Evolutionary conservation across 1,284 basidiomycete species (phyloP).

Genomic region (Coriolopsis trogii): DNA sequence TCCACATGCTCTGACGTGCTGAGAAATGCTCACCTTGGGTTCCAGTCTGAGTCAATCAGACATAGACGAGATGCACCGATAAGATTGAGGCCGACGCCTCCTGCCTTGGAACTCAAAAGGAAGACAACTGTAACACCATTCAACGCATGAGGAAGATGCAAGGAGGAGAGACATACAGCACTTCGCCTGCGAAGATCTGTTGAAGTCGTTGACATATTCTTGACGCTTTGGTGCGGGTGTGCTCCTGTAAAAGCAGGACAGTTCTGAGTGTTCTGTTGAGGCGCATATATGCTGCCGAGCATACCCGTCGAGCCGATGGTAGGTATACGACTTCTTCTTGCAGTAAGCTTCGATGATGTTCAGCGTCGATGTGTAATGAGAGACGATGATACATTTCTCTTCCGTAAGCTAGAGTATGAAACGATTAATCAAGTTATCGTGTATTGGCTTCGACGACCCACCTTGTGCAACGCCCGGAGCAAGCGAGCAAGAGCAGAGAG

Average conservation of each 20-base stretch:
- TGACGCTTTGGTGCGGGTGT: constrained; percentile 83
- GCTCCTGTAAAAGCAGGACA: constrained; percentile 48
- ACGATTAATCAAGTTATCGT: background rate
- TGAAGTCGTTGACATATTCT: constrained; percentile 82
- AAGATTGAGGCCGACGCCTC: constrained; percentile 93
- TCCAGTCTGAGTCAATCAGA: constrained; percentile 94
- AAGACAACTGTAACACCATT: constrained; percentile 74
- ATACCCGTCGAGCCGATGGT: constrained; percentile 89
- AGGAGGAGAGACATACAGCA: constrained; percentile 53
- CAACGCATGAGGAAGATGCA: background rate
- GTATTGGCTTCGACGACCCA: constrained; percentile 30
- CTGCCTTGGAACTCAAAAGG: constrained; percentile 93
- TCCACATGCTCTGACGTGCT: background rate
- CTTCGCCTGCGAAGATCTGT: constrained; percentile 68
- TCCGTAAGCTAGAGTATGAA: constrained; percentile 58
- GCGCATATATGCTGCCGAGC: too few species aligned
- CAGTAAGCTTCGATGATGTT: constrained; percentile 91
- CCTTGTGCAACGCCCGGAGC: constrained; percentile 66
- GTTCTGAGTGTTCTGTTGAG: constrained; percentile 1
- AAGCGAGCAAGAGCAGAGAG: constrained; percentile 77
- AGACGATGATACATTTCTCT: constrained; percentile 94
- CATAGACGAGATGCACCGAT: constrained; percentile 88
- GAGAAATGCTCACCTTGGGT: constrained; percentile 66
- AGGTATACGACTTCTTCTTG: constrained; percentile 75
- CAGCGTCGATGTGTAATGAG: constrained; percentile 89